A percentile compares a stretch with the other conserved stretches of the same genome.
Conservation (phyloP, 352 stramenopile species). For the Achlya hypogyna region DNA sequence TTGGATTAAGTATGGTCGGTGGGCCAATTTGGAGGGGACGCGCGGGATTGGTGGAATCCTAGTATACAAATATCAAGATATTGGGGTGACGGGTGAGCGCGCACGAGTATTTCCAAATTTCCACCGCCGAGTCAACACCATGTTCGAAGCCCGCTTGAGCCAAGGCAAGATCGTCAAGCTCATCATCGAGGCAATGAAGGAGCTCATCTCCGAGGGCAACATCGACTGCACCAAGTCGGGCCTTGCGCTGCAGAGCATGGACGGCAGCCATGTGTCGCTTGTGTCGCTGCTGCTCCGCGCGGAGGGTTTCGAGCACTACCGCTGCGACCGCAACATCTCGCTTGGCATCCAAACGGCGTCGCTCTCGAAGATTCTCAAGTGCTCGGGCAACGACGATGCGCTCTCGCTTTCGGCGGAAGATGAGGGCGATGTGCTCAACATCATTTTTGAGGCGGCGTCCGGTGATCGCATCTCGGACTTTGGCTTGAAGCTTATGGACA, state of each 20-base stretch:
- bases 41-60: slow-evolving; percentile 4
- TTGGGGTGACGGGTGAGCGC: neutral
- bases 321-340: slow-evolving; percentile 96
- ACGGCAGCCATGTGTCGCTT: slow-evolving; percentile 98
- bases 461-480: slow-evolving; percentile 93
- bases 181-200: slow-evolving; percentile 99
- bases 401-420: slow-evolving; percentile 98
- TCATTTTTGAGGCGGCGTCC: slow-evolving; percentile 97
- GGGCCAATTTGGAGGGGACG: slow-evolving; percentile 19
- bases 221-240: slow-evolving; percentile 92
- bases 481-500: slow-evolving; percentile 99
- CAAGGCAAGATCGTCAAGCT: slow-evolving; percentile 97
- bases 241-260: slow-evolving; percentile 96
- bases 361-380: slow-evolving; percentile 99
- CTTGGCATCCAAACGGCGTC: slow-evolving; percentile 96
- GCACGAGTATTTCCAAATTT: slow-evolving; percentile 1
- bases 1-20: neutral
- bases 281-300: slow-evolving; percentile 90
- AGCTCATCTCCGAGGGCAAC: slow-evolving; percentile 98
- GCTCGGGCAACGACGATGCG: slow-evolving; percentile 96
- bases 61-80: slow-evolving; percentile 3
- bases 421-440: slow-evolving; percentile 90
- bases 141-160: slow-evolving; percentile 98
- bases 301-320: slow-evolving; percentile 97
- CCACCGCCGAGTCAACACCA: slow-evolving; percentile 42